phyloP scores from a whole-genome alignment of 2,329 filamentous ascomycete species.

The Myriosclerotinia curreyana region DNA sequence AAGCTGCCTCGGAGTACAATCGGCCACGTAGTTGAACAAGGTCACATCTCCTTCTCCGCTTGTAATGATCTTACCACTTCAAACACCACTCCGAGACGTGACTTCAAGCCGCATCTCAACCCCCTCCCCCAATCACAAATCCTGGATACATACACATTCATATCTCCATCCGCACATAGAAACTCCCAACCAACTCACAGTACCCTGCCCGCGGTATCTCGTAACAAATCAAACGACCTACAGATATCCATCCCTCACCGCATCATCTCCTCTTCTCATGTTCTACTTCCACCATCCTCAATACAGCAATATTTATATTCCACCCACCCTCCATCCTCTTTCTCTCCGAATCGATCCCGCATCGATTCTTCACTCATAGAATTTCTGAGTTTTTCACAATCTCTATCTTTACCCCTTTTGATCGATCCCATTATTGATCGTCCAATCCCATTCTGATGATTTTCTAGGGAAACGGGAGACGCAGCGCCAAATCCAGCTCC shows the following conservation, averaged over 20 bases:
- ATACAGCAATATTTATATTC: slow-evolving; percentile 11
- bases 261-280: neutral
- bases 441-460: neutral
- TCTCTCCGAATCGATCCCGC: neutral
- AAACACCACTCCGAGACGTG: neutral
- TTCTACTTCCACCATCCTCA: neutral
- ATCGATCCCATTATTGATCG: neutral
- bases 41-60: no score
- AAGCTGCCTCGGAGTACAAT: no score
- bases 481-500: neutral
- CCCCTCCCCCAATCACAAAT: neutral
- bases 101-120: neutral
- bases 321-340: neutral
- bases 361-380: neutral
- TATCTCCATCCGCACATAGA: neutral
- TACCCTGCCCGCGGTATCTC: neutral
- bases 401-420: neutral
- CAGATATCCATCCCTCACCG: neutral
- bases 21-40: no score
- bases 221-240: neutral
- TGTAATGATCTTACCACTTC: no score
- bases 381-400: neutral
- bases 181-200: neutral
- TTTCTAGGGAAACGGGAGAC: no score
- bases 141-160: neutral